Base-by-base conservation (phyloP, 2,329 filamentous ascomycete genomes). In the Aspergillus japonicus region DNA sequence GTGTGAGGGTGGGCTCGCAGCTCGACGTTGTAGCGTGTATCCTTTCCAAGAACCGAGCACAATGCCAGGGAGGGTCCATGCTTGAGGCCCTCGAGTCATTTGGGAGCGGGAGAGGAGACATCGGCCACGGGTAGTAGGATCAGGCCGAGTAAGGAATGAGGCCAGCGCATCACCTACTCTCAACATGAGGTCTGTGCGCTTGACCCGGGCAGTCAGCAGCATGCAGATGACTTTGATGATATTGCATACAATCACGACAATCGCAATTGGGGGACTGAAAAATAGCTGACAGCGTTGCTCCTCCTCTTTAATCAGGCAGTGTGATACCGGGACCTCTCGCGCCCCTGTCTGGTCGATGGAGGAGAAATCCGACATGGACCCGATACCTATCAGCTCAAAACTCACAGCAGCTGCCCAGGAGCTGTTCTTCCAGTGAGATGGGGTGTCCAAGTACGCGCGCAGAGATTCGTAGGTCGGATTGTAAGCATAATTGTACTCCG, bases 121-220 rank as follows among this genome's bases (percentile, higher is more conserved):
- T 23, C 59, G 31, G 1, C 56, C 60, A 23, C 33, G 50, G 2
- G 64, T 67, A 0, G 58, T 63, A 1, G 14, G 24, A 61, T 68
- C 66, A 4, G 66, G 64, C 0, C 12, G 33, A 2, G 47, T 44
- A 2, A 71, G 50, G 47, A 73, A 73, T 1, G 66, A 70, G 16
- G 68, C 65, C 7, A 72, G 49, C 0, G 70, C 70, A 57, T 73
- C 71, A 3, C 70, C 69, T 23, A 67, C 47, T 1, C 67, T 73
- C 16, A 71, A 49, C 47, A 64, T 54, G 29, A 31, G 47, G 5
- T 24, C 59, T 31, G 23, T 56, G 39, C 24, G 42, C 16, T 19
- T 29, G 21, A 23, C 24, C 10, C 35, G 48, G 2, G 57, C 57
- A 2, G 66, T 53, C 16, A 68, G 26, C 7, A 62, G 57, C 57